Base-by-base conservation (phyloP, 345 rosid genomes). In the Pugionium cornutum region DNA sequence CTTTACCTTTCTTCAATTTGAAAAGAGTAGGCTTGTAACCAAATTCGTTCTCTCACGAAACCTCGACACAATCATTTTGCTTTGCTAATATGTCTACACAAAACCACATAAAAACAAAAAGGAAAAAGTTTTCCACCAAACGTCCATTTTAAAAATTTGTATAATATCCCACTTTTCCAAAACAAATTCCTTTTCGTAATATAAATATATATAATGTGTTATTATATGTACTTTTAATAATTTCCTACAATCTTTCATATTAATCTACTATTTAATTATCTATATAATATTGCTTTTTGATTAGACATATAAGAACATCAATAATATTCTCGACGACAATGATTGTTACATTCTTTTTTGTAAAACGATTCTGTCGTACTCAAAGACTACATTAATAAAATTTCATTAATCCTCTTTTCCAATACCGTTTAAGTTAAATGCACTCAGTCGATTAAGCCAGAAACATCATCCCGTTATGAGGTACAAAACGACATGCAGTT, bases 11-110 rank as follows among this genome's bases (percentile, higher is more conserved):
- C 18, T 18, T 7, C 37, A 39, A 47, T 9, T 39, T 40, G 64
- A 40, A 63, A 39, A 46, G 25, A 49, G 53, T 55, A 55, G 39
- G 58, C 39, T 28, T 48, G 59, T 64, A 48, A 11, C 65, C 65
- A 64, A 56, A 41, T 27, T 37, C 34, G 45, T 72, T 34, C 31
- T 33, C 64, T 18, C 51, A 48, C 58, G 58, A 63, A 58, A 50
- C 64, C 58, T 63, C 69, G 64, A 71, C 75, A 71, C 46, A 63
- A 71, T 71, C 58, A 64, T 72, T 56, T 51, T 40, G 46, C 45
- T 57, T 72, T 64, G 59, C 60, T 56, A 56, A 63, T 37, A 62
- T 36, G 27, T 41, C 56, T 54, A 70, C 37, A 36, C 57, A 62
- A 70, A 70, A 47, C 59, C 57, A 56, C 41, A 47, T 47, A 46